Evolutionary conservation across 169 alveolate genomes (phyloP), one percentile per base, ranked within the genome.

Genomic region (Babesia gibsoni): DNA sequence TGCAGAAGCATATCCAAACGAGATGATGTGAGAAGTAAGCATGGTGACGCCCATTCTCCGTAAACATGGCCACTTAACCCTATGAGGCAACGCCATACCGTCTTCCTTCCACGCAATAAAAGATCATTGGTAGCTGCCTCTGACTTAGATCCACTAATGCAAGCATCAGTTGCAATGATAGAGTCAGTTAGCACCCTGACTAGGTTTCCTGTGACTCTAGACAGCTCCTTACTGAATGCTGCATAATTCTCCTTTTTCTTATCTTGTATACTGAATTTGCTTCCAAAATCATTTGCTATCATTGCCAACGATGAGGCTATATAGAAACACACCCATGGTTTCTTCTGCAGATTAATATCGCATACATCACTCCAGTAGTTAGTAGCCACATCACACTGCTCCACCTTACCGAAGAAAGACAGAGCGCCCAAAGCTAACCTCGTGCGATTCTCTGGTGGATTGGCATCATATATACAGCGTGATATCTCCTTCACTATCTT

Each of bases 301-400:
- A 2, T 29, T 33, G 42, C 43, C 2, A 45, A 18, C n/a, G 58
- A 56, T 8, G 18, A 18, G 0, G 46, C 1, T 0, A 61, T 45
- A 58, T 61, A 61, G 35, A 45, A 56, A 32, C 72, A 61, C 1
- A 61, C 59, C 72, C 72, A 61, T 1, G 72, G 56, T 30, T 61
- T 56, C 72, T 61, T 42, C n/a, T 27, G 20, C 22, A 61, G 33
- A 18, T 61, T 50, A n/a, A 61, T 9, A 25, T 23, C 32, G 46
- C 72, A 61, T 5, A n/a, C 58, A 18, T 8, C 72, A 29, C 37
- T 61, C 72, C 72, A 61, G 58, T 16, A 61, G 48, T 61, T 61
- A 16, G 30, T 46, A 32, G 50, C 32, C 2, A 33, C 29, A n/a
- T 29, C 8, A 4, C 22, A 33, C 27, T 36, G 52, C 22, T 33